Conservation (phyloP, 495 filamentous ascomycete genomes). For the Sabuloglossum arenarium region DNA sequence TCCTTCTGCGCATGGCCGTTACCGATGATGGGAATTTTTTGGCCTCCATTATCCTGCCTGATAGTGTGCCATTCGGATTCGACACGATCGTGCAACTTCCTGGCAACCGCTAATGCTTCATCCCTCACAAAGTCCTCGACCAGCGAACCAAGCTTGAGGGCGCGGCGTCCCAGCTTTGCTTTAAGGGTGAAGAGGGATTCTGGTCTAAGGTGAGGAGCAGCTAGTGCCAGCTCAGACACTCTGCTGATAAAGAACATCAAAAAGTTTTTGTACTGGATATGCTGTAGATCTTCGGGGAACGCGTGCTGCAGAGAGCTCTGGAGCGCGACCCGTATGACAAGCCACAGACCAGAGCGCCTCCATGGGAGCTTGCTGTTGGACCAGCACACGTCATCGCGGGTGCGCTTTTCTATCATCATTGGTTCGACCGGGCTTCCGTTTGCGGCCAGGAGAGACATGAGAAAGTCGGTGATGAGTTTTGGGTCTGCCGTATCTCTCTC, state of each 20-base stretch:
- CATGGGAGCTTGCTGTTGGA: background rate
- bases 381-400: background rate
- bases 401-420: background rate
- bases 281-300: background rate
- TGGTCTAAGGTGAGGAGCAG: too few species aligned
- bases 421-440: background rate
- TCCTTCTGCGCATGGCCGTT: background rate
- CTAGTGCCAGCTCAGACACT: too few species aligned
- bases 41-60: background rate
- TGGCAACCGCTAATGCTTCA: background rate
- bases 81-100: background rate
- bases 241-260: too few species aligned
- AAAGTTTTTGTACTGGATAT: too few species aligned
- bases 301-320: background rate
- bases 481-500: background rate
- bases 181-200: too few species aligned
- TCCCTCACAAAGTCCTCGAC: background rate
- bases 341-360: background rate
- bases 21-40: background rate
- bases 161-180: too few species aligned
- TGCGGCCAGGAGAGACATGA: background rate
- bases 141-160: background rate
- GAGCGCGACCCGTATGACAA: background rate
- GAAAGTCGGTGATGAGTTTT: background rate
- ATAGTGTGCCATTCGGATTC: background rate